Evolutionary conservation across 352 stramenopile genomes (phyloP), one percentile per base, ranked within the genome.

Genomic region (Pythium insidiosum): DNA sequence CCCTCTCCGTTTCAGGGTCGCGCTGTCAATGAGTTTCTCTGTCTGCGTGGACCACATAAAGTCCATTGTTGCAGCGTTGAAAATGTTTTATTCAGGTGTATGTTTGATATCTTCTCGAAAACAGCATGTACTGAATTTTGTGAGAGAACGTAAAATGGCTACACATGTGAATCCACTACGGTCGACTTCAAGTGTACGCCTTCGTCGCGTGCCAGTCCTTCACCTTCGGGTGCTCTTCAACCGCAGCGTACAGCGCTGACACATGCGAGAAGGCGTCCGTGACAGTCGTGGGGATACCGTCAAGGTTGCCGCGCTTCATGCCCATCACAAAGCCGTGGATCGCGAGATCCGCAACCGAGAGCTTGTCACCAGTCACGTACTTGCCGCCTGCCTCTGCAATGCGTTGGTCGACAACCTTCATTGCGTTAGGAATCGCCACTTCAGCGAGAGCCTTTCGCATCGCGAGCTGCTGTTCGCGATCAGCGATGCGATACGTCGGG

Each of bases 341-440:
- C 13, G 55, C 56, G 9, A 72, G 47, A 33, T 72, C 62, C 20
- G 62, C 62, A 15, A 68, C 29, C 21, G 53, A 66, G 6, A 68
- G 35, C 18, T 49, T 36, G 12, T 47, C 25, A 16, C 47, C 50
- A 1, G 56, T 42, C 3, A 50, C 53, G 41, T 53, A 61, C 36
- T 49, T 16, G 22, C 31, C 42, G 16, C 37, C 30, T 22, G 55
- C 51, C 16, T 50, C 6, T 12, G 43, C 38, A 16, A 58, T 22
- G 19, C 50, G 50, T 18, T 46, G 44, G 22, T 58, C 43, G 15
- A 41, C 29, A 5, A 29, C 29, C 9, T 23, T 24, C 9, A 58
- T 12, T 11, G 29, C n/a, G 30, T 47, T 52, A 21, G 43, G 39
- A 6, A 53, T 25, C 16, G 36, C 19, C 4, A 29, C 43, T 29